Percentiles rank a stretch among this genome's conserved stretches.
These are phyloP conservation scores for Huntiella bhutanensis DNA, from an alignment of 2,329 filamentous ascomycete genomes.

Conservation along the genomic window DNA sequence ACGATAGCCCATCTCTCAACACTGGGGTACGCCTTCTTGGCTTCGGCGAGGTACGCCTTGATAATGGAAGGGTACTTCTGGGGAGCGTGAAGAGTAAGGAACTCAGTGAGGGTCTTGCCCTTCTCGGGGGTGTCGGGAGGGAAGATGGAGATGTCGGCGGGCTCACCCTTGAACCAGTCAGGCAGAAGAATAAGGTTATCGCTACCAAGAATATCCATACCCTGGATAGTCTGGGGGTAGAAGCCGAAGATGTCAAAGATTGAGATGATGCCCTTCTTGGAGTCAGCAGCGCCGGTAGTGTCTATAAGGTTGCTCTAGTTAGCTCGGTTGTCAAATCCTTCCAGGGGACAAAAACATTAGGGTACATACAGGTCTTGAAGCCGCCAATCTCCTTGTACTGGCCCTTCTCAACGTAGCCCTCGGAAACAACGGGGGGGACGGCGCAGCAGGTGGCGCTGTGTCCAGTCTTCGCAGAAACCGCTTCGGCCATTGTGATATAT, in stretches of 20 bases:
- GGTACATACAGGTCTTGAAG: conserved; percentile 29
- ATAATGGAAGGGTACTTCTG: conserved; percentile 29
- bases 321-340: neutral
- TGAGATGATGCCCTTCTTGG: conserved; percentile 39
- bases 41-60: conserved; percentile 35
- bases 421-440: conserved; percentile 27
- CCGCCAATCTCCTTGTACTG: conserved; percentile 36
- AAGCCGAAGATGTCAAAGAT: conserved; percentile 54
- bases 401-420: conserved; percentile 36
- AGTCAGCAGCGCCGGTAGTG: conserved; percentile 27
- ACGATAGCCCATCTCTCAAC: conserved; percentile 42
- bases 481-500: conserved; percentile 24
- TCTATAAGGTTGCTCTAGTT: conserved; percentile 14
- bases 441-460: conserved; percentile 39
- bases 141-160: conserved; percentile 38
- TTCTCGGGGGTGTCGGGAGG: conserved; percentile 48
- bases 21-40: conserved; percentile 30
- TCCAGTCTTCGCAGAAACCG: conserved; percentile 16
- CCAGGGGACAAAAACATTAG: neutral
- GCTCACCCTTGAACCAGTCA: conserved; percentile 71
- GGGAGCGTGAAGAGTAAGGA: conserved; percentile 35
- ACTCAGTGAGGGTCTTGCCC: conserved; percentile 35
- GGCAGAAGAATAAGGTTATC: conserved; percentile 80
- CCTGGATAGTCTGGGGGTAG: conserved; percentile 51
- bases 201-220: conserved; percentile 46